Evolutionary conservation across 345 rosid genomes (phyloP).

Genomic region (Brassica napus): DNA sequence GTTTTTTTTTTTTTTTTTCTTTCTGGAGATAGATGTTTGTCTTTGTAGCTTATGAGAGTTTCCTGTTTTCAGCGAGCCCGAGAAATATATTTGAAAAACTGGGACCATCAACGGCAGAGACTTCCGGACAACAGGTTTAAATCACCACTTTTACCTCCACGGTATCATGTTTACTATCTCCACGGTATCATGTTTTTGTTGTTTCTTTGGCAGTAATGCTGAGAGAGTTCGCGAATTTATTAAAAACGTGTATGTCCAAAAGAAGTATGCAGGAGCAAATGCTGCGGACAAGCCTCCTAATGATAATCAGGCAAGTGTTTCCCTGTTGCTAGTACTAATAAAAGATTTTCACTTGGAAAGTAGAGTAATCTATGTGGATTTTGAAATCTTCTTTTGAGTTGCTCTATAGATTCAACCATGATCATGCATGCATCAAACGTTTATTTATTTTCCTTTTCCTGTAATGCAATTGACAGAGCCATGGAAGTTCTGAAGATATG

Average conservation of each 20-base stretch:
- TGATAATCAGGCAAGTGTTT: conserved; percentile 61
- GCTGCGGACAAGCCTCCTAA: conserved; percentile 67
- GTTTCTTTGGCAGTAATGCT: conserved; percentile 61
- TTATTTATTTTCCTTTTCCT: conserved; percentile 10
- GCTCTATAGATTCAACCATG: conserved; percentile 19
- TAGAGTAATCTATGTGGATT: too few species aligned
- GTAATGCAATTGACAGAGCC: conserved; percentile 56
- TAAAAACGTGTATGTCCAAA: conserved; percentile 78
- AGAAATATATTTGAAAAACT: conserved; percentile 74
- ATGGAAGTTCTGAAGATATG: conserved; percentile 57
- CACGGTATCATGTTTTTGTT: conserved; percentile 11
- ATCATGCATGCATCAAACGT: conserved; percentile 20
- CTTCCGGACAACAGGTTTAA: conserved; percentile 80
- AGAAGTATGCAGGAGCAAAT: conserved; percentile 71
- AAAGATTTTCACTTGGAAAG: too few species aligned
- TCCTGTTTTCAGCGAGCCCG: conserved; percentile 76
- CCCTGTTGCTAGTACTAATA: too few species aligned
- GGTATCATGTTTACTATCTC: neutral
- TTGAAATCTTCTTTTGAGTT: neutral
- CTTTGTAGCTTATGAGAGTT: conserved; percentile 20
- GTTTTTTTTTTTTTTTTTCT: neutral
- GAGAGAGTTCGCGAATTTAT: conserved; percentile 83
- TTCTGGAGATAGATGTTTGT: conserved; percentile 24
- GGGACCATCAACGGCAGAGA: conserved; percentile 89
- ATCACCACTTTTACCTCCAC: neutral